Evolutionary conservation across 805 yeast species (phyloP), one percentile per base, ranked within the genome.

Genomic region (Kuraishia hungarica): DNA sequence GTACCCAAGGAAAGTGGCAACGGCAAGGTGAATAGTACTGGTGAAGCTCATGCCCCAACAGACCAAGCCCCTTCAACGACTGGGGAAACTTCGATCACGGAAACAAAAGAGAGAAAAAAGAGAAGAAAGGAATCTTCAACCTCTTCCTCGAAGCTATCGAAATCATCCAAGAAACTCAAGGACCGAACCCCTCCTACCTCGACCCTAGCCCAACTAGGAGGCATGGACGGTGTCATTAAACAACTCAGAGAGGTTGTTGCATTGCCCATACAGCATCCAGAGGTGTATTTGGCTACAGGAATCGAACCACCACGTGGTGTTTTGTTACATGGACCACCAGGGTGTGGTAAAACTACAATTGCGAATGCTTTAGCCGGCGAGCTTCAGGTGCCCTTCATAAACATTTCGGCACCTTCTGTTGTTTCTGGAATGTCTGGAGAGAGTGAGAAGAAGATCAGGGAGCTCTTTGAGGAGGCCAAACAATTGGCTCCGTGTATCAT

Each of bases 391-490:
- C 97, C 98, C 0, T 94, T 94, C 65, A 82, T 94, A 19, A 86
- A 87, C 50, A 78, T 94, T 1, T 87, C 96, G 26, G 98, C 99
- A 0, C 99, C 99, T 1, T 86, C 96, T 1, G 89, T 94, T 8
- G 98, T 94, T 0, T 89, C 97, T 58, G 99, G 99, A 4, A 94
- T 94, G 98, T 89, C 97, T n/a, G 99, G 99, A 49, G 99, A 94
- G 68, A 84, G 93, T 59, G 99, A 94, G 68, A 94, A 94, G 74
- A 92, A 93, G 65, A 76, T 94, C 22, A 78, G 99, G 58, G 98
- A 94, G 57, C 75, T 93, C 46, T 93, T 93, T 65, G 97, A 91
- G 46, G 98, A 94, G 66, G 99, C 99, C 2, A 86, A 85, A 63
- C 63, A 79, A 2, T 66, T 90, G 55, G 99, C 99, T 0, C 99